Conservation (phyloP, 805 yeast species). For the Candida boleticola region DNA sequence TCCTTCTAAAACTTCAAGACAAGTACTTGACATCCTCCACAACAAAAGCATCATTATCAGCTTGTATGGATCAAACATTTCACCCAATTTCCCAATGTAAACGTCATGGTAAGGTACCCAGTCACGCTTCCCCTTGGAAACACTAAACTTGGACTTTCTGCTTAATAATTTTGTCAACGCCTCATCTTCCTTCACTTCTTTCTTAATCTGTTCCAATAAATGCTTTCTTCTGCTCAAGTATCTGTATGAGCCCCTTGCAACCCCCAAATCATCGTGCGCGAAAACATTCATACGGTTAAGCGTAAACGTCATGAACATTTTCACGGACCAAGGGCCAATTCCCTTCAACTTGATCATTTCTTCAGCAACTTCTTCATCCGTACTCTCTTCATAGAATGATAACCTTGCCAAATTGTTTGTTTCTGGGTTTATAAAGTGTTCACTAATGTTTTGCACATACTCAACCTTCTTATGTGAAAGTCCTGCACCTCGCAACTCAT, state of each 20-base stretch:
- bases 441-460: constrained; percentile 57
- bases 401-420: constrained; percentile 25
- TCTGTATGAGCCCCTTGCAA: constrained; percentile 73
- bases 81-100: constrained; percentile 53
- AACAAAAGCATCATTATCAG: constrained; percentile 65
- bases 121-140: constrained; percentile 44
- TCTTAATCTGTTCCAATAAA: constrained; percentile 43
- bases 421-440: constrained; percentile 44
- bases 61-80: constrained; percentile 62
- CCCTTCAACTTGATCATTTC: constrained; percentile 61
- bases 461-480: constrained; percentile 65
- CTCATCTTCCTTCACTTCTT: constrained; percentile 28
- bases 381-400: constrained; percentile 33
- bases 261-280: constrained; percentile 78
- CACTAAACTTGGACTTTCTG: constrained; percentile 36
- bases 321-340: constrained; percentile 83
- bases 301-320: constrained; percentile 79
- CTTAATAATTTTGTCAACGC: constrained; percentile 28
- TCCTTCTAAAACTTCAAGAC: constrained; percentile 45
- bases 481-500: constrained; percentile 61
- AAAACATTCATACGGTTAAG: constrained; percentile 67
- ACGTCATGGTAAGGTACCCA: constrained; percentile 71
- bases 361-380: constrained; percentile 46
- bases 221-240: constrained; percentile 58
- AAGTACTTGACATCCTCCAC: constrained; percentile 69